Conservation (phyloP, 1,139 yeast genomes). For the Nakaseomyces kungkrabaensis region DNA sequence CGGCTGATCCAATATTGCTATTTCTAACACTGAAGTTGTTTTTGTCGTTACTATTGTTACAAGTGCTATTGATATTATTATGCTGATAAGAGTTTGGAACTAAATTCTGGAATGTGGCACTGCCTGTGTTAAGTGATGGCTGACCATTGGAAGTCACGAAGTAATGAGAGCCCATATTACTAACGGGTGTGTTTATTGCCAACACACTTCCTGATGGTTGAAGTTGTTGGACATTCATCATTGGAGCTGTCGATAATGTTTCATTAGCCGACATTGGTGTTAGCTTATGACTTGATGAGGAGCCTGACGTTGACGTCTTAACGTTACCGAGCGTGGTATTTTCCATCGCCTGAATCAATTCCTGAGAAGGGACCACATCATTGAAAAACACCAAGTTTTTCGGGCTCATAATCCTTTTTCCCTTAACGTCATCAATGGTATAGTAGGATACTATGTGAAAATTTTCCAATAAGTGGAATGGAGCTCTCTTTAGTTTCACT, state of each 20-base stretch:
- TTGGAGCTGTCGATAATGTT: background rate
- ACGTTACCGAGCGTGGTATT: constrained; percentile 44
- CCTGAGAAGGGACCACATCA: constrained; percentile 41
- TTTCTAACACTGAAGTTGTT: background rate
- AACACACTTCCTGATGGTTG: background rate
- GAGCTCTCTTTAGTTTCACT: constrained; percentile 34
- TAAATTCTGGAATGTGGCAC: background rate
- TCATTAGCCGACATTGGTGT: background rate
- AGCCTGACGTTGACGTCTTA: background rate
- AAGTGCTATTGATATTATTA: background rate
- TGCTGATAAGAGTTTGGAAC: background rate
- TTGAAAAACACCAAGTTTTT: constrained; percentile 41
- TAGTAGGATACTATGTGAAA: constrained; percentile 76
- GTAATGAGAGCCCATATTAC: background rate
- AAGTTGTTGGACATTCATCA: background rate
- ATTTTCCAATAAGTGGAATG: constrained; percentile 32
- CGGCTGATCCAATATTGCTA: background rate
- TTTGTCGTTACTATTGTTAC: constrained; percentile 4
- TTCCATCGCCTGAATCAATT: constrained; percentile 50
- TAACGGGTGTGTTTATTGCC: background rate
- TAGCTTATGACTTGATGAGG: background rate
- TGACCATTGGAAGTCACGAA: background rate
- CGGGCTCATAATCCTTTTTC: constrained; percentile 49
- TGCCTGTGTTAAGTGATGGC: background rate
- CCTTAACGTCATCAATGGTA: constrained; percentile 58